Evolutionary conservation across 176 grass and related monocot species (phyloP).

Genomic region (Lolium perenne): DNA sequence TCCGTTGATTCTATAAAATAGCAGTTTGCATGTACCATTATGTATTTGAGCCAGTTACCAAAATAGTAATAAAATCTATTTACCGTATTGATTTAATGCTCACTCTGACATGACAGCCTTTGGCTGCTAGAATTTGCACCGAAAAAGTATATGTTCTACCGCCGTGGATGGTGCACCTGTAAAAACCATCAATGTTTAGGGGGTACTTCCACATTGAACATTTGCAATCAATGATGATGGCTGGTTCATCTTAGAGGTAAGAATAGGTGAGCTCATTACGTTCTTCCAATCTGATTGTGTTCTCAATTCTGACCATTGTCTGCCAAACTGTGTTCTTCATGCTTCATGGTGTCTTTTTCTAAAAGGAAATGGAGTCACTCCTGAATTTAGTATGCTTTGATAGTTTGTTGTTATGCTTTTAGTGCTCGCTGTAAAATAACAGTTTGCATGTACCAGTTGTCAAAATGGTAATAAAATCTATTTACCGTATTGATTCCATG

Average conservation of each 20-base stretch:
- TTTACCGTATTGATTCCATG: background rate
- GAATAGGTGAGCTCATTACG: conserved; percentile 5
- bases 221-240: background rate
- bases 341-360: background rate
- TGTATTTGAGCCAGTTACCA: conserved; percentile 1
- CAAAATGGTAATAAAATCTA: background rate
- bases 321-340: background rate
- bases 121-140: background rate
- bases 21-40: background rate
- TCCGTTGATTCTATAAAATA: conserved; percentile 13
- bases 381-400: background rate
- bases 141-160: background rate
- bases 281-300: background rate
- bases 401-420: background rate
- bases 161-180: background rate
- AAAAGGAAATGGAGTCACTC: background rate
- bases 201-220: background rate
- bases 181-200: background rate
- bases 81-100: background rate
- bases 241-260: background rate
- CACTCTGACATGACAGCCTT: background rate
- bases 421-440: conserved; percentile 1
- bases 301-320: background rate
- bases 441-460: background rate
- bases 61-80: conserved; percentile 2